Evolutionary conservation across 257 asterid genomes (phyloP).

Genomic region (Apocynum venetum): DNA sequence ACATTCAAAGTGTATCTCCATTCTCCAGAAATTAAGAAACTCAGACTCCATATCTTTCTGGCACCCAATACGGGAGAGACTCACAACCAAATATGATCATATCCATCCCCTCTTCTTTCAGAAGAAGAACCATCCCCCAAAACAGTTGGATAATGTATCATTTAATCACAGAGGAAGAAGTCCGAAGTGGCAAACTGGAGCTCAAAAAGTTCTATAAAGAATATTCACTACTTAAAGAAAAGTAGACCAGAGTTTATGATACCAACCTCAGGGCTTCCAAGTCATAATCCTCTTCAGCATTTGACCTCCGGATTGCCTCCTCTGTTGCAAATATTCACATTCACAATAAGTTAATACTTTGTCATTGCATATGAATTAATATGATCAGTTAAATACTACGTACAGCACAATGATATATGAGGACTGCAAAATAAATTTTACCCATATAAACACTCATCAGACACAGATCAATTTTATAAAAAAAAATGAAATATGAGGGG

Average conservation of each 20-base stretch:
- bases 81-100: neutral
- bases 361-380: neutral
- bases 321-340: constrained; percentile 41
- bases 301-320: constrained; percentile 77
- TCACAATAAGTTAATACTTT: constrained; percentile 2
- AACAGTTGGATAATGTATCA: neutral
- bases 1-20: neutral
- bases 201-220: neutral
- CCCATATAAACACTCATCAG: neutral
- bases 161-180: neutral
- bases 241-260: neutral
- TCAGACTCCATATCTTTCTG: neutral
- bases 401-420: neutral
- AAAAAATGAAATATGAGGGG: neutral
- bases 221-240: neutral
- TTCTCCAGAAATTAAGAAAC: neutral
- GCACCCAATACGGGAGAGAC: neutral
- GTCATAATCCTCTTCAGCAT: constrained; percentile 75
- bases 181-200: neutral
- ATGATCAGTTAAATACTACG: neutral
- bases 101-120: neutral
- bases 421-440: neutral
- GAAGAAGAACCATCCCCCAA: neutral
- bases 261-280: constrained; percentile 59
- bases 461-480: neutral